Conservation (phyloP, 495 filamentous ascomycete species). For the Cetradonia linearis region DNA sequence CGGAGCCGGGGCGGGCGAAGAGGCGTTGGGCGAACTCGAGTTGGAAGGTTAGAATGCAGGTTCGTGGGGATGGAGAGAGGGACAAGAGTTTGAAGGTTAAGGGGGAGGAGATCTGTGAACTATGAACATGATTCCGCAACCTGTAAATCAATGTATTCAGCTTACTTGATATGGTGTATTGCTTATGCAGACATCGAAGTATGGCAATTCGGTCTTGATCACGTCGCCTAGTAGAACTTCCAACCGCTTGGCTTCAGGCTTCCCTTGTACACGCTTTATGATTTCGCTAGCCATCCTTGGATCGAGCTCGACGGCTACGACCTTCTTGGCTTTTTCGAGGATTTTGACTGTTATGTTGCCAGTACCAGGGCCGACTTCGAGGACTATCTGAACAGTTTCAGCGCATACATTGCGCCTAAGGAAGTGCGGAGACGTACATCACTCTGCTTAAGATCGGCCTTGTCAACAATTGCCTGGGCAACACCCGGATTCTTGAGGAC, state of each 20-base stretch:
- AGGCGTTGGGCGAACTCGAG: slow-evolving; percentile 69
- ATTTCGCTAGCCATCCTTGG: slow-evolving; percentile 95
- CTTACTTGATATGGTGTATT: slow-evolving; percentile 80
- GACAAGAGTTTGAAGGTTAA: slow-evolving; percentile 83
- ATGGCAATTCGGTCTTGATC: slow-evolving; percentile 78
- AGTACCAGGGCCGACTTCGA: slow-evolving; percentile 69
- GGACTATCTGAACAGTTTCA: slow-evolving; percentile 41
- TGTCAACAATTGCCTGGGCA: slow-evolving; percentile 75
- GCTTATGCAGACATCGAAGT: slow-evolving; percentile 83
- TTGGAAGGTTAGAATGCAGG: slow-evolving; percentile 82
- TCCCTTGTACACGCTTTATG: slow-evolving; percentile 87
- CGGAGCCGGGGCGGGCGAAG: slow-evolving; percentile 65
- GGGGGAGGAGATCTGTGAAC: slow-evolving; percentile 67
- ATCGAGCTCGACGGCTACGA: slow-evolving; percentile 87
- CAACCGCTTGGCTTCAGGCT: slow-evolving; percentile 64
- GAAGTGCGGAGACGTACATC: slow-evolving; percentile 43
- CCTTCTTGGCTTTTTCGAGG: slow-evolving; percentile 73
- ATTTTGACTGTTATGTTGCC: slow-evolving; percentile 86
- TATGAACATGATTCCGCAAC: background rate
- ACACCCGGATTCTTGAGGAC: slow-evolving; percentile 94
- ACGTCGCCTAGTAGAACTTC: slow-evolving; percentile 87
- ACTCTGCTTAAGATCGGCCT: slow-evolving; percentile 80
- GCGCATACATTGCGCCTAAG: background rate
- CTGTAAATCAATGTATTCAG: no score
- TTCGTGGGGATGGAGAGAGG: slow-evolving; percentile 61